Evolutionary conservation across 305 asterid species (phyloP).

Genomic region (Fraxinus latifolia): DNA sequence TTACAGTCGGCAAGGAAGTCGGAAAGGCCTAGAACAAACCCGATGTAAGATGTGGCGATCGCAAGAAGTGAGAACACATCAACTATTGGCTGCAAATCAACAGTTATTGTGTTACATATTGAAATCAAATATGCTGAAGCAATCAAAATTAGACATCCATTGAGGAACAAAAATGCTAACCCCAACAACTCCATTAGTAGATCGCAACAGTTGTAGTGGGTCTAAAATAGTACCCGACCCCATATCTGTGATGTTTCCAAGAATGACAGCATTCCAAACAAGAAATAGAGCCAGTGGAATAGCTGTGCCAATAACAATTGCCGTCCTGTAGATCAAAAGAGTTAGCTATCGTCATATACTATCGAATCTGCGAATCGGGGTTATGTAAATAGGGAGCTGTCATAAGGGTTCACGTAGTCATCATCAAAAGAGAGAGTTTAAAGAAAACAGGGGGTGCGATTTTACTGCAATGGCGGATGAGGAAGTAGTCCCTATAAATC

Average conservation of each 20-base stretch:
- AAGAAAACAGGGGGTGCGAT: neutral
- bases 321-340: slow-evolving; percentile 52
- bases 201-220: slow-evolving; percentile 66
- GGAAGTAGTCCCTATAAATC: neutral
- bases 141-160: neutral
- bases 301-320: slow-evolving; percentile 76
- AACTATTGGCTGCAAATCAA: slow-evolving; percentile 68
- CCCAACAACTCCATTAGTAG: slow-evolving; percentile 72
- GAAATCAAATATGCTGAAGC: neutral
- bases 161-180: slow-evolving; percentile 37
- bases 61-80: slow-evolving; percentile 81
- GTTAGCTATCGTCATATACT: neutral
- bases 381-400: neutral
- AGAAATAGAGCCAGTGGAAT: slow-evolving; percentile 84
- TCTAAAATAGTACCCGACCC: slow-evolving; percentile 41
- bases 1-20: slow-evolving; percentile 90
- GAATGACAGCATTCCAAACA: slow-evolving; percentile 88
- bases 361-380: neutral
- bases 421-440: neutral
- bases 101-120: neutral
- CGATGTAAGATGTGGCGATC: slow-evolving; percentile 75
- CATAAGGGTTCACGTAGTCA: neutral
- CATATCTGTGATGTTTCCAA: slow-evolving; percentile 60
- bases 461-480: neutral
- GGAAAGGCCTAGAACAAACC: slow-evolving; percentile 72